Base-by-base conservation (phyloP, 2,329 filamentous ascomycete genomes). In the Fusarium succisae region DNA sequence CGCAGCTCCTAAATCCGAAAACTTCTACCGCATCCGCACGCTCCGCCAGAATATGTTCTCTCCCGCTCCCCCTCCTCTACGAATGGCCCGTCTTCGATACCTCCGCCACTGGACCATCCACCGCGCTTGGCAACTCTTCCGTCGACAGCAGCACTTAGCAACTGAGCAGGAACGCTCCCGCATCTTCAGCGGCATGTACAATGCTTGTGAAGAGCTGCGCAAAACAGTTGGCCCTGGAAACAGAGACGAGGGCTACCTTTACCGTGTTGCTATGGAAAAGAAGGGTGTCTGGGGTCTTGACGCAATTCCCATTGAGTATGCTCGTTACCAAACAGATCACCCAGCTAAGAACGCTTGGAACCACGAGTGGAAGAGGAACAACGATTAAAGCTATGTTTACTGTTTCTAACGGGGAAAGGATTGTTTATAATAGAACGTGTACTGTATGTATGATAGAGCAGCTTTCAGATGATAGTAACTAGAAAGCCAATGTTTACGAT, bases 81-180 rank as follows among this genome's bases (percentile, higher is more conserved):
- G 94, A 78, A 95, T 98, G 89, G 94, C 91, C 45, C 94, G 96
- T 77, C 93, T 93, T 83, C 92, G 96, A 64, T 90, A 91, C 83
- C 91, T 99, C 74, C 94, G 96, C 53, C 96, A 99, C 87, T 99
- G 96, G 96, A 98, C 96, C 58, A 98, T 99, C 83, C 95, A 98
- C 87, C 95, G 96, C 78, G 96, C 96, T 28, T 98, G 95, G 94
- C 88, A 94, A 79, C 87, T 98, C 37, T 93, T 92, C 84, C 91
- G 92, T 78, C 89, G 91, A 76, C 89, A 93, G 81, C 88, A 91
- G 78, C 91, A 91, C 55, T 86, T 89, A 73, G 84, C 86, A 41
- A 88, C 91, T 58, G 88, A 93, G 80, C 85, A 87, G 62, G 94
- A 95, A 81, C 88, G 98, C 53, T 90, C 94, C 84, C 88, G 93